Base-by-base conservation (phyloP, 139 green algal species). In the Chlorella sp. region DNA sequence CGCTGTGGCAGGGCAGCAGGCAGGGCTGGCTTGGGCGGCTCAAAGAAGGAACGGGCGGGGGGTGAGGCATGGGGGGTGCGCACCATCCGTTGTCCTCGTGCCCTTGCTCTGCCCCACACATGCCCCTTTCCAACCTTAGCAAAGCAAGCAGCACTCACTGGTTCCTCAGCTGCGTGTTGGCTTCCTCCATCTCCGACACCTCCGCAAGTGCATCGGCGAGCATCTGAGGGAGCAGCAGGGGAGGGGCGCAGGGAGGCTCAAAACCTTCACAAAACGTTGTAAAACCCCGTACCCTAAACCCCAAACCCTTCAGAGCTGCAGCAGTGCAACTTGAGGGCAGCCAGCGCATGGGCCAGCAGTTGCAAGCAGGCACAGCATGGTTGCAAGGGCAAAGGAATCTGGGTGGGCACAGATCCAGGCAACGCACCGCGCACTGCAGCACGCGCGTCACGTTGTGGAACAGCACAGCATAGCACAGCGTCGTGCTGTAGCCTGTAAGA, bases 181-280 rank as follows among this genome's bases (percentile, higher is more conserved):
- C 85, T 42, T 83, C 42, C 71, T 89, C 85, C 71, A 89, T 42
- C 32, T 82, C 42, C 11, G 69, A 42, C 69, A 89, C 85, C 71
- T 83, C 71, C 0, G 76, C 71, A 22, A 82, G n/a, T 0, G 42
- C 85, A 24, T 79, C 42, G 7, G n/a, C 18, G n/a, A 89, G 85
- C 71, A 83, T 71, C 71, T 83, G 85, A 39, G 11, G 9, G 61
- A 34, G n/a, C n/a, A 7, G 37, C 4, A 12, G 37, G 34, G 60
- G 34, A 78, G 61, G 4, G 61, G 30, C 28, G 32, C 24, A 26
- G 60, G 14, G 3, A 68, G 16, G 40, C 9, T 39, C 15, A 48
- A 3, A n/a, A n/a, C n/a, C n/a, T n/a, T n/a, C n/a, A n/a, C n/a
- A n/a, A n/a, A n/a, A n/a, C n/a, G n/a, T n/a, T n/a, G n/a, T n/a